These are phyloP conservation scores for Chlorella sp. DNA, from an alignment of 139 green algal species.

Conservation along the genomic window DNA sequence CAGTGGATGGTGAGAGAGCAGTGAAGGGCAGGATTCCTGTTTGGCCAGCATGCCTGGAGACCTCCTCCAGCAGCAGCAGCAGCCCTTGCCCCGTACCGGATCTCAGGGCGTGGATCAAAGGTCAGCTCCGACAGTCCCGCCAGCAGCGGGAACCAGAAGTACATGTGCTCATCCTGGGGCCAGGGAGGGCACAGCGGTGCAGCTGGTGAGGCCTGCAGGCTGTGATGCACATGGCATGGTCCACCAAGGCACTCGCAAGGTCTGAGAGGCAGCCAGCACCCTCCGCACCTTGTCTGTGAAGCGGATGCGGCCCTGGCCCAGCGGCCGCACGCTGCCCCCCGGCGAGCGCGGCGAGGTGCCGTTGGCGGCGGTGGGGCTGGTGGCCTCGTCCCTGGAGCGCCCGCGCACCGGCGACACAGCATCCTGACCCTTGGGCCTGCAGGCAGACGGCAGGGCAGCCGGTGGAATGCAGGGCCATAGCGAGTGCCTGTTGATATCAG, in stretches of 20 bases:
- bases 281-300: slow-evolving; percentile 74
- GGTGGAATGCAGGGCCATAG: too few species aligned
- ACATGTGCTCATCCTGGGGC: slow-evolving; percentile 90
- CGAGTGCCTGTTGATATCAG: too few species aligned
- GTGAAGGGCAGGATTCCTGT: too few species aligned
- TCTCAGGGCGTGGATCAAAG: slow-evolving; percentile 94
- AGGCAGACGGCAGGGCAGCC: not conserved
- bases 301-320: slow-evolving; percentile 23
- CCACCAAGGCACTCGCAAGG: too few species aligned
- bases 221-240: too few species aligned
- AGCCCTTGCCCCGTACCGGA: slow-evolving; percentile 58
- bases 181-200: too few species aligned
- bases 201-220: too few species aligned
- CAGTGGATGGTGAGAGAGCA: too few species aligned
- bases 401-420: slow-evolving; percentile 1
- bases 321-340: not conserved
- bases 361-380: not conserved
- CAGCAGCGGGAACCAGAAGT: slow-evolving; percentile 99
- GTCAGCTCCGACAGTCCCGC: slow-evolving; percentile 97
- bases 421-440: slow-evolving; percentile 24
- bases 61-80: not conserved
- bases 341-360: not conserved
- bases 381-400: not conserved
- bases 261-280: too few species aligned
- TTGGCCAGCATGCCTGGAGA: too few species aligned